A percentile compares a stretch with the other conserved stretches of the same genome.
phyloP scores from a whole-genome alignment of 148 eudicot genomes.

The Chenopodium album region DNA sequence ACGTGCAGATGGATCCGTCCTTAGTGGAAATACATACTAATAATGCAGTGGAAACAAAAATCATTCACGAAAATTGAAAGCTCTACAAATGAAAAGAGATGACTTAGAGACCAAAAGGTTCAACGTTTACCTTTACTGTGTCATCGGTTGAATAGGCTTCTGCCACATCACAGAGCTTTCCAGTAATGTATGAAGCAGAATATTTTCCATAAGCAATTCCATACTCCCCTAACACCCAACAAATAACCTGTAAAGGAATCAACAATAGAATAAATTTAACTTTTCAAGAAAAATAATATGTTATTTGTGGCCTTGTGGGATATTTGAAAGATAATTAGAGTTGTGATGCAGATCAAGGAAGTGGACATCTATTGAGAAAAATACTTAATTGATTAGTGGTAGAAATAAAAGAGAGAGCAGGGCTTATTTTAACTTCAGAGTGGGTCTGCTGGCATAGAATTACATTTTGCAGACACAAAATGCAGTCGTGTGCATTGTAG shows the following conservation, averaged over 20 bases:
- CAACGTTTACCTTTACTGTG: slow-evolving; percentile 68
- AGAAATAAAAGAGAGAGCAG: background rate
- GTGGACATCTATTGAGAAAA: background rate
- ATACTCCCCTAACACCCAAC: slow-evolving; percentile 99
- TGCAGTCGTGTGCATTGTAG: background rate
- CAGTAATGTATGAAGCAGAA: slow-evolving; percentile 88
- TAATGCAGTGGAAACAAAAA: background rate
- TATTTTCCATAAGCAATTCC: slow-evolving; percentile 91
- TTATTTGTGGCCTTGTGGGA: background rate
- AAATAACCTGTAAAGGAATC: slow-evolving; percentile 61
- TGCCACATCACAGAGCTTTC: slow-evolving; percentile 93
- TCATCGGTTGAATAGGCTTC: slow-evolving; percentile 93
- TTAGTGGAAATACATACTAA: background rate
- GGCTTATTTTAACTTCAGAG: background rate
- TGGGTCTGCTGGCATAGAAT: background rate
- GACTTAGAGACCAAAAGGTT: background rate
- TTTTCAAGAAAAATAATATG: background rate
- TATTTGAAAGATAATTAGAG: background rate
- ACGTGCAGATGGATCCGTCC: background rate
- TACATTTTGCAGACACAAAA: background rate
- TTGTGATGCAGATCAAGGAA: background rate
- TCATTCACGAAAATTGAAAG: background rate
- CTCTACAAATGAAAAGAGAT: background rate
- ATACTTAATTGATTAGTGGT: background rate
- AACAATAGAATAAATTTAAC: background rate